Evolutionary conservation across 2,329 filamentous ascomycete species (phyloP).

Genomic region (Xylariaceae sp.): DNA sequence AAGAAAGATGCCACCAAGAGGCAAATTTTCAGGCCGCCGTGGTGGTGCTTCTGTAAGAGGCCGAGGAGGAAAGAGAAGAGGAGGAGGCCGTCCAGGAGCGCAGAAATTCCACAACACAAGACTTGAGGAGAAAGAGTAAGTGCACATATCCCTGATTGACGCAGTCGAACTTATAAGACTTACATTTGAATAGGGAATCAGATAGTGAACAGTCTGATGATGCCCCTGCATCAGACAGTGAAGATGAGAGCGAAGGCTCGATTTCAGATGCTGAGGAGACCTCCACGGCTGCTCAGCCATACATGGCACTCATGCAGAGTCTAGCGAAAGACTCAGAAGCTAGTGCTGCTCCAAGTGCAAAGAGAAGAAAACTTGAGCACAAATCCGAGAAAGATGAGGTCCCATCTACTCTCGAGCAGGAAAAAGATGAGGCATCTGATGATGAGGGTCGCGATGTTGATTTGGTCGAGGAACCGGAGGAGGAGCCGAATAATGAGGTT

Average conservation of each 20-base stretch:
- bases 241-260: slow-evolving; percentile 41
- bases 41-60: slow-evolving; percentile 22
- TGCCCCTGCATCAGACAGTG: slow-evolving; percentile 39
- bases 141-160: slow-evolving; percentile 21
- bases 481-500: slow-evolving; percentile 36
- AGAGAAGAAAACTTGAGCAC: slow-evolving; percentile 53
- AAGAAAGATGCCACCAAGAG: slow-evolving; percentile 21
- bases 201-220: slow-evolving; percentile 35
- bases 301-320: slow-evolving; percentile 54
- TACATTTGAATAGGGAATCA: slow-evolving; percentile 25
- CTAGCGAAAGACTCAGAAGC: slow-evolving; percentile 43
- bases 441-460: slow-evolving; percentile 38
- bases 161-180: slow-evolving; percentile 4
- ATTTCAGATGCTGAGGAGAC: slow-evolving; percentile 41
- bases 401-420: slow-evolving; percentile 20
- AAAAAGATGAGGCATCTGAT: slow-evolving; percentile 29
- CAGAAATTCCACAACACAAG: slow-evolving; percentile 43
- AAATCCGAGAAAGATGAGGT: slow-evolving; percentile 20
- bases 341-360: slow-evolving; percentile 43
- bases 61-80: slow-evolving; percentile 18
- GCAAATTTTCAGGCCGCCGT: slow-evolving; percentile 23
- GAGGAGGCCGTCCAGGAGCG: slow-evolving; percentile 27
- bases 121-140: slow-evolving; percentile 42
- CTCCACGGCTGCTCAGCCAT: slow-evolving; percentile 42
- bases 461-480: slow-evolving; percentile 46